These are phyloP conservation scores for Claviceps fusiformis DNA, from an alignment of 2,329 filamentous ascomycete genomes.

Conservation along the genomic window DNA sequence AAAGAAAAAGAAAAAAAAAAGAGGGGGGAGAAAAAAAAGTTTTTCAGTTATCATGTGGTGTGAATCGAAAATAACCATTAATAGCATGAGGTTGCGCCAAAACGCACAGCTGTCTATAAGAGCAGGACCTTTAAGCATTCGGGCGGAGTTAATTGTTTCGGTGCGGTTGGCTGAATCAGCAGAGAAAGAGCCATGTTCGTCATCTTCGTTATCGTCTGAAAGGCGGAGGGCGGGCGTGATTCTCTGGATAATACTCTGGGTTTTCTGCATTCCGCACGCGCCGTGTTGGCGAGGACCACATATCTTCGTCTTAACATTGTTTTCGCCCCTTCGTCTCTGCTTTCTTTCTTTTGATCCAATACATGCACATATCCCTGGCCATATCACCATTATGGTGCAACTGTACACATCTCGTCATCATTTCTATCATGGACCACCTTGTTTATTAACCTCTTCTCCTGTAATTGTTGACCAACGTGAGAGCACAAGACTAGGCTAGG, in stretches of 20 bases:
- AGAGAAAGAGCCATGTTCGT: constrained; percentile 9
- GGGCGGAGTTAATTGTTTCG: constrained; percentile 18
- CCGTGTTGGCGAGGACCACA: background rate
- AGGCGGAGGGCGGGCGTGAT: background rate
- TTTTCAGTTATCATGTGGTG: background rate
- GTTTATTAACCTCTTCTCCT: background rate
- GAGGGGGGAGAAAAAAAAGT: constrained; percentile 2
- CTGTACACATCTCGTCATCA: background rate
- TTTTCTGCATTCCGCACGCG: constrained; percentile 1
- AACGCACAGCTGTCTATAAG: constrained; percentile 10
- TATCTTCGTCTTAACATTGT: background rate
- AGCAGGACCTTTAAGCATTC: constrained; percentile 18
- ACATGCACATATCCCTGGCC: background rate
- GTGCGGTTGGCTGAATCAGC: constrained; percentile 14
- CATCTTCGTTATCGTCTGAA: background rate
- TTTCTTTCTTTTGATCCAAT: background rate
- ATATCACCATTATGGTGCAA: background rate
- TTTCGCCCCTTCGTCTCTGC: background rate
- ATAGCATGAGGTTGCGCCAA: background rate
- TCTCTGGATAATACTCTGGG: background rate
- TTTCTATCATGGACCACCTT: background rate
- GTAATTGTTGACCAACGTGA: background rate
- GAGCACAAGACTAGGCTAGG: background rate
- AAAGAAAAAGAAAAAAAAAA: constrained; percentile 8
- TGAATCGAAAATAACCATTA: constrained; percentile 7